Conservation (phyloP, 78 protist genomes). For the Planoprotostelium fungivorum region DNA sequence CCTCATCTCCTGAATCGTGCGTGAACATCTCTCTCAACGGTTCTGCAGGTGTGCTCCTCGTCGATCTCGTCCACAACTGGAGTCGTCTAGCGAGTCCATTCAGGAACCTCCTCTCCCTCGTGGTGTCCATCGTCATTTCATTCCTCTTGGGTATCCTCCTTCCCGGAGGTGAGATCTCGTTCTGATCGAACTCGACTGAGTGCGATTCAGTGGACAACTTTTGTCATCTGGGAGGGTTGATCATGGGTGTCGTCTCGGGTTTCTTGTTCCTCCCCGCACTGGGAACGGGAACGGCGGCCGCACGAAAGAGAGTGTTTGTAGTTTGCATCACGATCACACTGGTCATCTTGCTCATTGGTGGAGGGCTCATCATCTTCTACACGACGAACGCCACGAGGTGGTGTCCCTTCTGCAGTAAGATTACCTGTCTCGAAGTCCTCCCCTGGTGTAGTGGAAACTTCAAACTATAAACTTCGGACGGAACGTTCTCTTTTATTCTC, state of each 20-base stretch:
- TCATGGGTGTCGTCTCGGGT: slow-evolving; percentile 44
- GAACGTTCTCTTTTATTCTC: too few relatives aligned
- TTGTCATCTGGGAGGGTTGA: slow-evolving; percentile 14
- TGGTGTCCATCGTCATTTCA: slow-evolving; percentile 30
- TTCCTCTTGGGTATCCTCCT: slow-evolving; percentile 47
- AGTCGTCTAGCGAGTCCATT: slow-evolving; percentile 23
- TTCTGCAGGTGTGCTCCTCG: slow-evolving; percentile 28
- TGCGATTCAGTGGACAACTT: neutral
- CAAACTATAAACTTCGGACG: neutral
- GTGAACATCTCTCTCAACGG: neutral
- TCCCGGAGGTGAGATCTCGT: slow-evolving; percentile 51
- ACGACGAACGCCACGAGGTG: slow-evolving; percentile 21
- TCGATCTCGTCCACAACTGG: slow-evolving; percentile 51
- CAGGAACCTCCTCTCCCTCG: slow-evolving; percentile 24
- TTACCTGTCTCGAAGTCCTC: slow-evolving; percentile 39
- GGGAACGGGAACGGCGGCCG: slow-evolving; percentile 29
- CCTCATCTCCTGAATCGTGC: neutral
- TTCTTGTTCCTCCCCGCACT: slow-evolving; percentile 28
- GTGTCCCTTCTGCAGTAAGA: slow-evolving; percentile 46
- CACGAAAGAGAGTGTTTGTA: slow-evolving; percentile 17
- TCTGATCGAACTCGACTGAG: too few relatives aligned
- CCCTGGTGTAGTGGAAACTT: slow-evolving; percentile 36
- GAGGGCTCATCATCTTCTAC: slow-evolving; percentile 32
- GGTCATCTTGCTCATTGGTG: slow-evolving; percentile 5
- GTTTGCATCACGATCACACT: slow-evolving; percentile 36